Evolutionary conservation across 1,139 yeast genomes (phyloP), one percentile per base, ranked within the genome.

Genomic region (Torulaspora globosa): DNA sequence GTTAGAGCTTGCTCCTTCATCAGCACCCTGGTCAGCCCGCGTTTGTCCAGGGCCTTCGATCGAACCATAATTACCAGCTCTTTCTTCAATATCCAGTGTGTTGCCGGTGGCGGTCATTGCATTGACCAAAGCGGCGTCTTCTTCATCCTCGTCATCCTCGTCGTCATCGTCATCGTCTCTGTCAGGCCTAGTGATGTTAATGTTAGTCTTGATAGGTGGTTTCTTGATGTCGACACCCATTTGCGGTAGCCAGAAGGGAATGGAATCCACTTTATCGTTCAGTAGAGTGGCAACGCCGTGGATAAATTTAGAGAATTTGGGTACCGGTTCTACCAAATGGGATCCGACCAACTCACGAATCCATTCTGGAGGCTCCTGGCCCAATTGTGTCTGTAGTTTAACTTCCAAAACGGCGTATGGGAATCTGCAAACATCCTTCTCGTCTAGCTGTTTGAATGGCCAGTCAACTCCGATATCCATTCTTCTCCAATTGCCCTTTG

Each of bases 351-450:
- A 77, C 56, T 92, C 96, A 57, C 95, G 80, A 38, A 92, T 95
- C 98, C 98, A 92, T 53, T 78, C 82, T 12, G 98, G 98, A 34
- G 98, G 98, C 67, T 92, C 98, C 71, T 92, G 98, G 46, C 98
- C 98, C 70, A 92, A 65, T 71, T 92, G 98, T 6, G 98, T 92
- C 70, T 92, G 98, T 55, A 92, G 76, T 70, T 92, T 92, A 49
- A 92, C 98, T 71, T 92, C 98, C 56, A 92, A 74, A 39, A 92
- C 97, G 1, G 98, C 98, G 67, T 92, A 92, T 11, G 98, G 98
- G 71, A 92, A 92, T 59, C 96, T 76, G 62, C 92, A 92, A 43
- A 84, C 80, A 64, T 92, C 98, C 53, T 77, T 75, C 38, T 84
- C 92, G 2, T 90, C 80, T 46, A 92, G 74, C 68, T 92, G 96